Evolutionary conservation across 2,329 filamentous ascomycete species (phyloP).

Genomic region (Monosporascus sp.): DNA sequence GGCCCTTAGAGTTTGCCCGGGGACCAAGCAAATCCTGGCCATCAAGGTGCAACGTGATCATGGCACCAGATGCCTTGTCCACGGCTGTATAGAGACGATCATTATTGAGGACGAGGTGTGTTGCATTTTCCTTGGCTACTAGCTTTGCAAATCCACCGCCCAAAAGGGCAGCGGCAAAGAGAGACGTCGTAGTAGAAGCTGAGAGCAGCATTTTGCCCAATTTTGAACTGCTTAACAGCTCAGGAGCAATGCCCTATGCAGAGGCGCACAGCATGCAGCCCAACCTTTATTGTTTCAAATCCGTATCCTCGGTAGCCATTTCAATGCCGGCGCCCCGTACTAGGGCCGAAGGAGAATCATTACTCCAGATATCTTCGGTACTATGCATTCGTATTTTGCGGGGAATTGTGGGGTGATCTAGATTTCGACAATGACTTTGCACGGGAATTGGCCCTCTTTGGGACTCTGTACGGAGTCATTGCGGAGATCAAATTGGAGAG

Average conservation of each 20-base stretch:
- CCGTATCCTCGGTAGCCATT: not conserved
- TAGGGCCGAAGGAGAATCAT: not conserved
- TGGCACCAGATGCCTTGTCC: conserved; percentile 31
- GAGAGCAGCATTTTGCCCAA: not conserved
- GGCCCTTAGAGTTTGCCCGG: conserved; percentile 39
- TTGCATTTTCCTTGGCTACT: conserved; percentile 30
- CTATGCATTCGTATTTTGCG: not conserved
- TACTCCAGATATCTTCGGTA: not conserved
- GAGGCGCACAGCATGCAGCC: not conserved
- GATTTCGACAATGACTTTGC: not conserved
- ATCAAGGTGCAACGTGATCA: conserved; percentile 32
- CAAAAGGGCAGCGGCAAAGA: not conserved
- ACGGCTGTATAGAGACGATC: conserved; percentile 34
- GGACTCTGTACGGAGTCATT: not conserved
- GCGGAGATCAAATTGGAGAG: not conserved
- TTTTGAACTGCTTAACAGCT: too few species aligned
- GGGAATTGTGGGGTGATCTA: not conserved
- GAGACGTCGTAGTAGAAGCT: not conserved
- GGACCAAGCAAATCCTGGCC: conserved; percentile 47
- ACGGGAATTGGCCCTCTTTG: not conserved
- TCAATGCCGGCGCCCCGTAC: not conserved
- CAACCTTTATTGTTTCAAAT: not conserved
- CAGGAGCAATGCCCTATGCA: not conserved
- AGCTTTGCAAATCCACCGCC: conserved; percentile 13
- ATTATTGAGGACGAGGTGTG: conserved; percentile 31